Percentiles rank a stretch among this genome's conserved stretches.
phyloP scores from a whole-genome alignment of 208 protist species.

The Acanthamoeba rhysodes region DNA sequence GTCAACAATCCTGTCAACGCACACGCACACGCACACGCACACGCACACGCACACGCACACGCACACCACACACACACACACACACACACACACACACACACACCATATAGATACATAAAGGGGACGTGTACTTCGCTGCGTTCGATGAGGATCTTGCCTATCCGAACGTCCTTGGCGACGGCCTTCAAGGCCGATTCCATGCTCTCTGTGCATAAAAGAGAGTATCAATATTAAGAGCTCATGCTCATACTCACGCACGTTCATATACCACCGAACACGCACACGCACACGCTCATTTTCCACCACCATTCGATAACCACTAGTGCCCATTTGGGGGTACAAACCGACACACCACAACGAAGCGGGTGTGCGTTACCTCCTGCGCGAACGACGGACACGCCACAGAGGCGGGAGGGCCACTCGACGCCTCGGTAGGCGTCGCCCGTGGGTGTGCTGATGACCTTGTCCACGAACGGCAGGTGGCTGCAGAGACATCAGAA shows the following conservation, averaged over 20 bases:
- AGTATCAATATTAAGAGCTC: background rate
- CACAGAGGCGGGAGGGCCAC: constrained; percentile 87
- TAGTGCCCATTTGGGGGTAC: no score
- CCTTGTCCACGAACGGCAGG: constrained; percentile 92
- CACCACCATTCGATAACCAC: no score
- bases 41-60: no score
- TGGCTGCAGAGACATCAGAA: constrained; percentile 10
- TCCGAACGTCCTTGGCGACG: constrained; percentile 96
- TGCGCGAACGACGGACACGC: constrained; percentile 97
- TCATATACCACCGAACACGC: background rate
- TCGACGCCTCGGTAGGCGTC: constrained; percentile 83
- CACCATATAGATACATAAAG: background rate
- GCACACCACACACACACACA: no score
- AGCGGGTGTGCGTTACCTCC: constrained; percentile 82
- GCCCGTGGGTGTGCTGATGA: constrained; percentile 95
- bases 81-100: no score
- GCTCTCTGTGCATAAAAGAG: constrained; percentile 88
- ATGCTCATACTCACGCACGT: background rate
- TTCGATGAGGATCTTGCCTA: constrained; percentile 99
- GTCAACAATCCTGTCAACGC: no score
- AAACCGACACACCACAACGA: no score
- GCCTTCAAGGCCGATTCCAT: constrained; percentile 95
- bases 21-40: no score
- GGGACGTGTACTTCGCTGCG: constrained; percentile 92
- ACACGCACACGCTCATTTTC: no score